phyloP scores from a whole-genome alignment of 148 eudicot genomes.

The Salicornia ramosissima region DNA sequence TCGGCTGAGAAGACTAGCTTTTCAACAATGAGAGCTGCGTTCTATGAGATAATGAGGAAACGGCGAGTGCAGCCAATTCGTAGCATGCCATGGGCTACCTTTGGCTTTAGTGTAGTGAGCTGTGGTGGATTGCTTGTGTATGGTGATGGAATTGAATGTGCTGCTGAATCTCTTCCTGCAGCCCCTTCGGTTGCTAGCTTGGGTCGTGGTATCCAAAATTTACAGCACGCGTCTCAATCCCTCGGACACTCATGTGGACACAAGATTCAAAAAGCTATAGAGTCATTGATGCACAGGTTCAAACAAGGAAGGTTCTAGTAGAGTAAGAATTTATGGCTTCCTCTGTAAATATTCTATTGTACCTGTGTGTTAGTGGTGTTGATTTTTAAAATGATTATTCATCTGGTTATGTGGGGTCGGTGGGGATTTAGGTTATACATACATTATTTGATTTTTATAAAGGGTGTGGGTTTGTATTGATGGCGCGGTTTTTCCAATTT shows the following conservation, averaged over 20 bases:
- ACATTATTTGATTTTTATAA: constrained; percentile 14
- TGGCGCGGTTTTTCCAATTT: constrained; percentile 3
- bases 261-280: constrained; percentile 71
- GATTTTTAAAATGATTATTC: constrained; percentile 8
- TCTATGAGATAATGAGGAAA: constrained; percentile 94
- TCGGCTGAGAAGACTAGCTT: constrained; percentile 87
- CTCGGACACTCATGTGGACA: constrained; percentile 37
- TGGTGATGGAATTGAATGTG: constrained; percentile 79
- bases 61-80: constrained; percentile 55
- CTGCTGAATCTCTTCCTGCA: constrained; percentile 32
- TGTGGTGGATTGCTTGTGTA: constrained; percentile 57
- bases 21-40: constrained; percentile 82
- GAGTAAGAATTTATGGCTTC: constrained; percentile 18
- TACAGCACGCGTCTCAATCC: constrained; percentile 25
- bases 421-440: constrained; percentile 16
- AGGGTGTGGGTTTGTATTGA: constrained; percentile 9
- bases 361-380: not conserved
- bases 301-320: constrained; percentile 49
- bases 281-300: constrained; percentile 62
- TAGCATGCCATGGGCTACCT: constrained; percentile 76
- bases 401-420: not conserved
- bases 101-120: constrained; percentile 78
- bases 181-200: constrained; percentile 36
- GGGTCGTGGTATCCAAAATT: constrained; percentile 33
- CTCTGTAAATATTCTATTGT: constrained; percentile 8